A percentile compares a stretch with the other conserved stretches of the same genome.
phyloP scores from a whole-genome alignment of 192 early-diverging fungal species.

The Phlyctochytrium arcticum region DNA sequence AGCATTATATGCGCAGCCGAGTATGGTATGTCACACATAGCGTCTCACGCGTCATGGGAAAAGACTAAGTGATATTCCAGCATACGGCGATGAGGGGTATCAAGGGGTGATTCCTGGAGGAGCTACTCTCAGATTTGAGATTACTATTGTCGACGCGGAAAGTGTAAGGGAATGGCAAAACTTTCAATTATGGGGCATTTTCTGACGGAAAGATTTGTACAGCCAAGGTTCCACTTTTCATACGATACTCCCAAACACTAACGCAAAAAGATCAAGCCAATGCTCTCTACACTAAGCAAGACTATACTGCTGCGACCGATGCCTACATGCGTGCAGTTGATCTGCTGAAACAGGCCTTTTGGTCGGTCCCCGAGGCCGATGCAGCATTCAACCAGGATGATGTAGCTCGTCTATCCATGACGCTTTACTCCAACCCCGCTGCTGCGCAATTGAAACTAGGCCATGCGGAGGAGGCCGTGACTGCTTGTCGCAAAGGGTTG shows the following conservation, averaged over 20 bases:
- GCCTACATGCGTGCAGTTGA: slow-evolving; percentile 12
- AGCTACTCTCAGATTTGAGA: slow-evolving; percentile 55
- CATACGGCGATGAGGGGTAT: slow-evolving; percentile 60
- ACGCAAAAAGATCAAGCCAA: slow-evolving; percentile 31
- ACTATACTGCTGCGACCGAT: not conserved
- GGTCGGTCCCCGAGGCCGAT: no score
- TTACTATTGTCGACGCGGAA: slow-evolving; percentile 28
- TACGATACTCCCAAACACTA: slow-evolving; percentile 9
- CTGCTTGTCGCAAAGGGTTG: slow-evolving; percentile 24
- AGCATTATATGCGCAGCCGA: slow-evolving; percentile 58
- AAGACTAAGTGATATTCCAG: slow-evolving; percentile 4
- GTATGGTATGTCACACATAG: slow-evolving; percentile 35
- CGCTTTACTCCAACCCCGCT: slow-evolving; percentile 32
- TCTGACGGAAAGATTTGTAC: no score
- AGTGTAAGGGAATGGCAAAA: no score
- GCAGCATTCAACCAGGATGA: no score
- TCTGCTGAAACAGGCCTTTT: slow-evolving; percentile 25
- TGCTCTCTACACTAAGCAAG: slow-evolving; percentile 21
- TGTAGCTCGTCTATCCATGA: no score
- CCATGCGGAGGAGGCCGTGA: slow-evolving; percentile 15
- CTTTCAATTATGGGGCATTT: no score
- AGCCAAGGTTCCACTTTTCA: slow-evolving; percentile 22
- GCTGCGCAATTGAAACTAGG: slow-evolving; percentile 13
- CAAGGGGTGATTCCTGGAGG: slow-evolving; percentile 58
- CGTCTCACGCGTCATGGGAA: not conserved